Evolutionary conservation across 1,284 basidiomycete species (phyloP).

Genomic region (Hortiboletus rubellus): DNA sequence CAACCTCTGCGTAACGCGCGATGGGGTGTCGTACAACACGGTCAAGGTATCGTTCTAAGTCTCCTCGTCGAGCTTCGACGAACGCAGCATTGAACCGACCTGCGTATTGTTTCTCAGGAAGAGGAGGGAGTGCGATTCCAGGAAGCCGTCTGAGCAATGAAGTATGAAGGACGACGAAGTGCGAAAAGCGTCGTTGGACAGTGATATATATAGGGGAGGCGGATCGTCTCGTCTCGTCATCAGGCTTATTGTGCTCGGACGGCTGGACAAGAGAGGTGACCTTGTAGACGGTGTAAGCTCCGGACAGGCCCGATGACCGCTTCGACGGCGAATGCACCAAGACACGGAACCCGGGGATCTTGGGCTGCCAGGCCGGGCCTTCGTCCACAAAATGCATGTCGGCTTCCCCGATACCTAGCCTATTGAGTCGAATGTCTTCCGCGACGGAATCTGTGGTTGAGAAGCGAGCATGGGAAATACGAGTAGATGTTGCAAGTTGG

Average conservation of each 20-base stretch:
- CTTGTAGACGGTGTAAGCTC: slow-evolving; percentile 73
- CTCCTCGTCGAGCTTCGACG: slow-evolving; percentile 77
- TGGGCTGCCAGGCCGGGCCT: slow-evolving; percentile 73
- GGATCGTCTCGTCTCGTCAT: slow-evolving; percentile 24
- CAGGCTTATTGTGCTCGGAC: slow-evolving; percentile 28
- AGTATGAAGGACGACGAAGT: slow-evolving; percentile 78
- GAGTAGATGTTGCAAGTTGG: slow-evolving; percentile 21
- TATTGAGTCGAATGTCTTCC: slow-evolving; percentile 37
- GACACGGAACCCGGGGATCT: slow-evolving; percentile 69
- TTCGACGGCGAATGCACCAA: slow-evolving; percentile 81
- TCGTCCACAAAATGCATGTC: slow-evolving; percentile 73
- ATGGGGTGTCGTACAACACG: slow-evolving; percentile 77
- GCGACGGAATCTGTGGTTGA: slow-evolving; percentile 39
- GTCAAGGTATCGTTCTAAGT: slow-evolving; percentile 76
- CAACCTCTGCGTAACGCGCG: slow-evolving; percentile 72
- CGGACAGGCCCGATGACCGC: slow-evolving; percentile 60
- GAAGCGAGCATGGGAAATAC: slow-evolving; percentile 28
- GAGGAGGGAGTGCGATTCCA: slow-evolving; percentile 74
- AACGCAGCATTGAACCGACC: slow-evolving; percentile 80
- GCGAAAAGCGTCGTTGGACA: slow-evolving; percentile 79
- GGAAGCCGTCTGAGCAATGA: slow-evolving; percentile 66
- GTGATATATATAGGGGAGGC: slow-evolving; percentile 56
- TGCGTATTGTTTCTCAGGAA: slow-evolving; percentile 82
- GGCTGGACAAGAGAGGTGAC: slow-evolving; percentile 70
- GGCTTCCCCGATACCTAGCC: slow-evolving; percentile 49